Percentiles rank a stretch among this genome's conserved stretches.
These are phyloP conservation scores for Crithidia brevicula DNA, from an alignment of 208 protist genomes.

Conservation along the genomic window DNA sequence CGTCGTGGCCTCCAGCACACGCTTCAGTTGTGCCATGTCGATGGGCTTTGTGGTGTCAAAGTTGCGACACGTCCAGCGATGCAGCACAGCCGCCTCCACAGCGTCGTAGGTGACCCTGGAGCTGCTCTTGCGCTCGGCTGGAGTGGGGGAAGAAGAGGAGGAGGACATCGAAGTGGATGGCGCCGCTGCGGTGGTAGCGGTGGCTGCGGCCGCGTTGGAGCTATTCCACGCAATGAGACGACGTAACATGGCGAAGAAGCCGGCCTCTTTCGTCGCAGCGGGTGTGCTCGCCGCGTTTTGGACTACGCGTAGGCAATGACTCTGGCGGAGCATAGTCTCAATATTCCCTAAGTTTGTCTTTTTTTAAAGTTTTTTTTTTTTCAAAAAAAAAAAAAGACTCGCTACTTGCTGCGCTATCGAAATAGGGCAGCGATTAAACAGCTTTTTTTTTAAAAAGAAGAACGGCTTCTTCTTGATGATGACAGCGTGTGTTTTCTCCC, in stretches of 20 bases:
- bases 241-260: conserved; percentile 35
- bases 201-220: conserved; percentile 33
- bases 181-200: neutral
- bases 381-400: no score
- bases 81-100: conserved; percentile 39
- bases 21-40: conserved; percentile 36
- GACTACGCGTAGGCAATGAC: neutral
- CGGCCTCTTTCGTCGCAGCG: neutral
- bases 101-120: conserved; percentile 11
- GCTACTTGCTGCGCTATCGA: no score
- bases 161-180: neutral
- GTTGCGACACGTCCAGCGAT: conserved; percentile 55
- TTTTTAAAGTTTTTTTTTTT: no score
- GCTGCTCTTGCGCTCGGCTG: neutral
- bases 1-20: conserved; percentile 57
- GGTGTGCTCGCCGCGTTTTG: neutral
- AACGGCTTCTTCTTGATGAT: no score
- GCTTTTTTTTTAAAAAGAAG: no score
- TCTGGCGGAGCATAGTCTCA: conserved; percentile 15
- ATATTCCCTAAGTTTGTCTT: no score
- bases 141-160: neutral
- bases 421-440: no score
- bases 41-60: conserved; percentile 58
- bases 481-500: no score
- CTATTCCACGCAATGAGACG: conserved; percentile 46